These are phyloP conservation scores for Trypanosoma brucei DNA, from an alignment of 208 protist species.

Conservation along the genomic window DNA sequence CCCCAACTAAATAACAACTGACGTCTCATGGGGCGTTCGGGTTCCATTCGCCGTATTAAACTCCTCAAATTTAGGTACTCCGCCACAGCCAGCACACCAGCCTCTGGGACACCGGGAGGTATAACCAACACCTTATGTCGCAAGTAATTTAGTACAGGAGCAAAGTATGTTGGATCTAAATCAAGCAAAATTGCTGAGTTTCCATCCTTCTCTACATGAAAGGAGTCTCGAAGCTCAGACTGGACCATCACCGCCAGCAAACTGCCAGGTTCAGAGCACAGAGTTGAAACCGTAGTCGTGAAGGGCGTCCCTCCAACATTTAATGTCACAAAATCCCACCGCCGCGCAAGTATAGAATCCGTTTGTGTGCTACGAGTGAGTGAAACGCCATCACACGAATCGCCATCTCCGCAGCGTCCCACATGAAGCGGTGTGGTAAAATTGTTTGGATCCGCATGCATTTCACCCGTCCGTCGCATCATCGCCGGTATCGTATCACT, in stretches of 20 bases:
- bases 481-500: background rate
- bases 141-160: slow-evolving; percentile 79
- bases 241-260: slow-evolving; percentile 37
- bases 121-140: slow-evolving; percentile 61
- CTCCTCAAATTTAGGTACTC: slow-evolving; percentile 70
- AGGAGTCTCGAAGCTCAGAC: slow-evolving; percentile 7
- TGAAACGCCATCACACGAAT: background rate
- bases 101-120: slow-evolving; percentile 34
- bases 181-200: slow-evolving; percentile 73
- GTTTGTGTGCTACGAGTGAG: background rate
- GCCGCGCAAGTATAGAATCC: background rate
- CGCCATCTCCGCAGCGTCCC: background rate
- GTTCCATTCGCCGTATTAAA: slow-evolving; percentile 43
- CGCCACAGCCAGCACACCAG: slow-evolving; percentile 71
- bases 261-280: slow-evolving; percentile 55
- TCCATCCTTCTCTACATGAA: slow-evolving; percentile 55
- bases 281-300: slow-evolving; percentile 70
- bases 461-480: background rate
- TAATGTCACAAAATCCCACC: slow-evolving; percentile 62
- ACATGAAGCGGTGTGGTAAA: background rate
- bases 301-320: slow-evolving; percentile 76
- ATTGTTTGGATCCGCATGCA: slow-evolving; percentile 20
- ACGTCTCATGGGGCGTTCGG: slow-evolving; percentile 25
- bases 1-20: slow-evolving; percentile 84
- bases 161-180: slow-evolving; percentile 76